Evolutionary conservation across 2,329 filamentous ascomycete species (phyloP), one percentile per base, ranked within the genome.

Genomic region (Coniosporium tulheliwenetii): DNA sequence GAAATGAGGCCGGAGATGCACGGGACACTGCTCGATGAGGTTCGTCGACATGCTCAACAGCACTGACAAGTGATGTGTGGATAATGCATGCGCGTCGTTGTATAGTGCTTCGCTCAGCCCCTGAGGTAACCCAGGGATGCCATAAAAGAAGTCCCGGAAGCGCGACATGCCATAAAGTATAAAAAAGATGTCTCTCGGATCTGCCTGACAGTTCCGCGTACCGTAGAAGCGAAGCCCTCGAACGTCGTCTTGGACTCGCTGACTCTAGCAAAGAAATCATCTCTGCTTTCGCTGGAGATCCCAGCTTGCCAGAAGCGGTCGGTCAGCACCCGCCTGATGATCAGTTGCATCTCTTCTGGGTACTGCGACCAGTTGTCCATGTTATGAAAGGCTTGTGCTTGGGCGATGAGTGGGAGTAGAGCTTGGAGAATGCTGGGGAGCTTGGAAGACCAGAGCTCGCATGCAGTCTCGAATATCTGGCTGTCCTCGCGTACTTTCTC

Each of bases 261-360:
- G 2, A 98, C 89, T 34, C 85, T 77, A 30, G 85, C 83, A 59
- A 95, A 96, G 57, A 98, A 98, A 43, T 96, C 89, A 46, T 96
- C 91, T 57, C 91, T 86, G 51, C 85, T 96, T 19, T 93, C 91
- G 45, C 81, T 83, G 0, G 91, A 96, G 39, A 98, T 98, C 8
- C 91, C 91, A 5, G 87, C 85, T 66, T 98, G 91, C 91, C 91
- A 98, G 58, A 98, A 98, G 16, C 91, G 75, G 60, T 98, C 91
- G 10, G 86, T 93, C 15, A 98, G 65, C 14, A 96, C 85, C 15
- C 84, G 75, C 36, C 77, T 74, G 33, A 96, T 82, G 40, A 93
- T 76, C 5, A 71, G 65, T 43, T 79, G 79, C 68, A 93, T 80
- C 35, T 93, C 85, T 9, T 67, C 58, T 1, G 86, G 80, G 12